Base-by-base conservation (phyloP, 805 yeast genomes). In the Candida piceae region DNA sequence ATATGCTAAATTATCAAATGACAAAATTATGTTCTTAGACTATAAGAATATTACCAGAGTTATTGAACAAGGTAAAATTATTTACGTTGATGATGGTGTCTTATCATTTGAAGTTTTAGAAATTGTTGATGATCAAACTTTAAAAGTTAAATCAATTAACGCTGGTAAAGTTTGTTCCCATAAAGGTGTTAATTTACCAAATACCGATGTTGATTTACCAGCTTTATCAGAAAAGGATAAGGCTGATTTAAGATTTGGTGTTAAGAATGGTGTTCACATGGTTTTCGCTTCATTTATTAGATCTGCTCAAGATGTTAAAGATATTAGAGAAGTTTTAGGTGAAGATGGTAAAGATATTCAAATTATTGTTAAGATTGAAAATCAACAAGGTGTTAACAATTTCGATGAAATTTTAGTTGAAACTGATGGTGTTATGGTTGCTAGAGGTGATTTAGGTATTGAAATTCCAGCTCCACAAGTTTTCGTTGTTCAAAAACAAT, bases 371-470 rank as follows among this genome's bases (percentile, higher is more conserved):
- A 93, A 93, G 79, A 90, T 93, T 64, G 98, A 93, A 77, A 89
- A 88, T 77, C 97, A 90, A 74, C 98, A 93, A 72, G 98, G 98
- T 78, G 97, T 93, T 59, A 89, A 93, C 84, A 93, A 93, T 81
- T 93, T 93, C 63, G 98, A 93, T 68, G 97, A 86, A 47, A 93
- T 93, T 62, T 80, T 93, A 64, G 66, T 65, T 58, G 95, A 80
- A 67, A 93, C 98, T 47, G 98, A 93, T 65, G 98, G 97, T 76
- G 96, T 93, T 62, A 93, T 93, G 98, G 97, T 93, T 66, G 98
- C 98, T 60, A 84, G 98, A 73, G 98, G 98, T 77, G 98, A 93
- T 69, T 78, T 93, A 59, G 98, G 98, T 78, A 93, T 93, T 61
- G 98, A 93, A 76, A 93, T 93, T 60, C 97, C 97, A 52, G 97